Evolutionary conservation across 169 alveolate species (phyloP).

Genomic region (Perkinsus chesapeaki): DNA sequence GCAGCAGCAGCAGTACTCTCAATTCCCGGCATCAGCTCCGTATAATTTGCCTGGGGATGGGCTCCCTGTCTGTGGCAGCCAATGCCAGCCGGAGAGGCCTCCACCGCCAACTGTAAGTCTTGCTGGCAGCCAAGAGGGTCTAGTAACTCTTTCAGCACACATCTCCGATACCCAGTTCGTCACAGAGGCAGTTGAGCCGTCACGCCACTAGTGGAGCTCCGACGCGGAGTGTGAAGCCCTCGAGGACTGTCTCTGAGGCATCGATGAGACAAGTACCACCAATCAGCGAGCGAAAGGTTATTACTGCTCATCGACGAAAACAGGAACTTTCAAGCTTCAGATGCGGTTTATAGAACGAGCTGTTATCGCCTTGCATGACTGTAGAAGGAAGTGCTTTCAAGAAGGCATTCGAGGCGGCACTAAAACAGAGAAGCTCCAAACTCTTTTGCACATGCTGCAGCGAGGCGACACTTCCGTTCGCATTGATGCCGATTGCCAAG

Average conservation of each 20-base stretch:
- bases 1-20: too few relatives aligned
- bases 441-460: not conserved
- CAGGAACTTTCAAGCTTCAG: not conserved
- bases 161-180: not conserved
- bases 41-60: too few relatives aligned
- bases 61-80: too few relatives aligned
- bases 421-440: not conserved
- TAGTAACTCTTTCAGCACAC: not conserved
- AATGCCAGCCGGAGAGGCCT: not conserved
- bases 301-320: not conserved
- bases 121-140: too few relatives aligned
- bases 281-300: not conserved
- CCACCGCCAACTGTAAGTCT: not conserved
- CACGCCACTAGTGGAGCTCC: not conserved
- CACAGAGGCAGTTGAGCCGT: not conserved
- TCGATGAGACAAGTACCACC: not conserved
- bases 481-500: not conserved
- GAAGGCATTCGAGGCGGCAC: not conserved
- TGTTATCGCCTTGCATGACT: not conserved
- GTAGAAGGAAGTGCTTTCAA: not conserved
- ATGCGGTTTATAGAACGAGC: not conserved
- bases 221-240: not conserved
- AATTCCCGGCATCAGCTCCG: too few relatives aligned
- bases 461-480: not conserved
- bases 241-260: not conserved